Evolutionary conservation across 805 yeast species (phyloP).

Genomic region (Sugiyamaella valdiviana): DNA sequence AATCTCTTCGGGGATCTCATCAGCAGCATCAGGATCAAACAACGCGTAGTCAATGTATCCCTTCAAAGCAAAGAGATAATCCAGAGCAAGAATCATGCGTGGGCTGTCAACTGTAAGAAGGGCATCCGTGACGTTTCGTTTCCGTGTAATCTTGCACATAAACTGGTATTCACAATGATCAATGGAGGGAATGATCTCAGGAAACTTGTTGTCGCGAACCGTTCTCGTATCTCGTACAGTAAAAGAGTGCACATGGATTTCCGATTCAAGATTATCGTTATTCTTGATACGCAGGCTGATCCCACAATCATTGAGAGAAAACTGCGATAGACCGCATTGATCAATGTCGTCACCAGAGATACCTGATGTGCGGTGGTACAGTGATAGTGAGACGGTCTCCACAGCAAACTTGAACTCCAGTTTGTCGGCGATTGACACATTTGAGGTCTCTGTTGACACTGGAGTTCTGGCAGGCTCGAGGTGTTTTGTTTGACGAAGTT

Average conservation of each 20-base stretch:
- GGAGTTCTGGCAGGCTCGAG: conserved; percentile 5
- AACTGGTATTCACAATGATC: conserved; percentile 65
- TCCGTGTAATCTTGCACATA: conserved; percentile 41
- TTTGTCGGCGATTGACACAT: conserved; percentile 10
- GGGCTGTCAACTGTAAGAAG: conserved; percentile 75
- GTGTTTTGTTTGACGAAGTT: conserved; percentile 18
- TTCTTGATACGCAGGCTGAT: conserved; percentile 45
- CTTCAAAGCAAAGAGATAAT: conserved; percentile 73
- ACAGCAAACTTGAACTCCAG: conserved; percentile 46
- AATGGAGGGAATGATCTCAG: conserved; percentile 71
- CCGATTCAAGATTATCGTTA: conserved; percentile 52
- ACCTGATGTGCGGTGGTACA: conserved; percentile 26
- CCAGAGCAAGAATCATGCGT: conserved; percentile 72
- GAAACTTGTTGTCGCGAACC: conserved; percentile 59
- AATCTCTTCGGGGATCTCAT: conserved; percentile 7
- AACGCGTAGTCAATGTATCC: conserved; percentile 51
- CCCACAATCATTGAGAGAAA: conserved; percentile 56
- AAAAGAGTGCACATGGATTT: conserved; percentile 62
- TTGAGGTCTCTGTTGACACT: not conserved
- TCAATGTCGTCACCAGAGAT: conserved; percentile 24
- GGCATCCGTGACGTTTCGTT: conserved; percentile 41
- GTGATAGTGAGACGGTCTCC: conserved; percentile 57
- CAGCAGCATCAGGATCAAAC: conserved; percentile 18
- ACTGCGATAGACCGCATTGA: conserved; percentile 41
- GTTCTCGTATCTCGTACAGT: conserved; percentile 69